These are phyloP conservation scores for Periconia digitata DNA, from an alignment of 2,329 filamentous ascomycete species.

Conservation along the genomic window DNA sequence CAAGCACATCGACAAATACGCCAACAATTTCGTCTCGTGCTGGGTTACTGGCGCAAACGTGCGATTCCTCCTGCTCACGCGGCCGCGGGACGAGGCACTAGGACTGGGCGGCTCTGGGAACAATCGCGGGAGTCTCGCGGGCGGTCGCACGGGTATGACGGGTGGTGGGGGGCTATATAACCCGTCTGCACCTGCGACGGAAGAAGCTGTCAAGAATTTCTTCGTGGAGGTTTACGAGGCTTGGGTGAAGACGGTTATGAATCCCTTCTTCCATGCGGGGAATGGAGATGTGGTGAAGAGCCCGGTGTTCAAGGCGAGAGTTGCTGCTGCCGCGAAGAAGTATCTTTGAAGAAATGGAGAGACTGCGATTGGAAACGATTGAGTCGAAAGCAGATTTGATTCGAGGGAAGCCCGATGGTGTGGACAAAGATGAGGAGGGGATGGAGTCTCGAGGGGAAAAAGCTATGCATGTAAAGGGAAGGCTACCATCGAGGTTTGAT, in stretches of 20 bases:
- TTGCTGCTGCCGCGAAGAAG: constrained; percentile 87
- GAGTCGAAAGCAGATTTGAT: background rate
- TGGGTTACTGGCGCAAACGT: constrained; percentile 92
- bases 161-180: constrained; percentile 60
- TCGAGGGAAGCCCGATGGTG: background rate
- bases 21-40: constrained; percentile 91
- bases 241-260: constrained; percentile 97
- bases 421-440: background rate
- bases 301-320: constrained; percentile 78
- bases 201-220: constrained; percentile 94
- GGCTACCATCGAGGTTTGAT: background rate
- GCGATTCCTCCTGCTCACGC: constrained; percentile 92
- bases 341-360: constrained; percentile 67
- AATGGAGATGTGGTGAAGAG: constrained; percentile 83
- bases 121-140: constrained; percentile 33
- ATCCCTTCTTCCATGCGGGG: constrained; percentile 86
- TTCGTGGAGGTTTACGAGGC: constrained; percentile 95
- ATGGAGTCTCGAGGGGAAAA: background rate
- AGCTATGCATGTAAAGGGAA: background rate
- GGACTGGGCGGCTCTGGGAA: constrained; percentile 20
- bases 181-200: constrained; percentile 84
- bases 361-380: no score
- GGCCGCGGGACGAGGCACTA: constrained; percentile 58
- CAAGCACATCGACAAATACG: constrained; percentile 95
- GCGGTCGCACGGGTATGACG: constrained; percentile 28